A percentile compares a stretch with the other conserved stretches of the same genome.
Conservation (phyloP, 768 basidiomycete genomes). For the Rhizopogon vulgaris region DNA sequence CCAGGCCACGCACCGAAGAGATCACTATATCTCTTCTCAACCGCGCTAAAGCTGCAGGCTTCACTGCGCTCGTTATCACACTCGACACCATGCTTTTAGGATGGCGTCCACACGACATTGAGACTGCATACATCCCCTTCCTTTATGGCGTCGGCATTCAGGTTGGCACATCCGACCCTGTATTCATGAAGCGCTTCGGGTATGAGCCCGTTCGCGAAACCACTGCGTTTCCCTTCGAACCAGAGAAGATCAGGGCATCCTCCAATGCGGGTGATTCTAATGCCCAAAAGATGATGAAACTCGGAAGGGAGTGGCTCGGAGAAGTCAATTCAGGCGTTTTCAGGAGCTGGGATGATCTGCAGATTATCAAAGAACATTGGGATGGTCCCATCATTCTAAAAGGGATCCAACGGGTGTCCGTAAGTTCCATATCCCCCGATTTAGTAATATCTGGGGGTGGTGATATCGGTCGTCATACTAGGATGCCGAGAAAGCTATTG, state of each 20-base stretch:
- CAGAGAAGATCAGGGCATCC: conserved; percentile 32
- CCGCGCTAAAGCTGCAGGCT: conserved; percentile 62
- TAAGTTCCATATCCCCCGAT: conserved; percentile 24
- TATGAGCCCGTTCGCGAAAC: conserved; percentile 34
- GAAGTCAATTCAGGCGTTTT: conserved; percentile 60
- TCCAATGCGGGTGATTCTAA: conserved; percentile 42
- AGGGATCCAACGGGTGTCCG: conserved; percentile 63
- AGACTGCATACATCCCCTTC: conserved; percentile 61
- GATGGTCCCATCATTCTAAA: conserved; percentile 73
- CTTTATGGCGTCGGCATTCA: conserved; percentile 58
- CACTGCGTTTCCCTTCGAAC: conserved; percentile 55
- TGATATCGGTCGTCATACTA: background rate
- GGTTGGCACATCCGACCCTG: conserved; percentile 68
- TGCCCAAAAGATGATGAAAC: conserved; percentile 29
- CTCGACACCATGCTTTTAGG: conserved; percentile 69
- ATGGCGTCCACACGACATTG: conserved; percentile 74
- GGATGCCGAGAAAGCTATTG: conserved; percentile 49
- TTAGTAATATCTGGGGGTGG: background rate
- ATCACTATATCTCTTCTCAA: conserved; percentile 58
- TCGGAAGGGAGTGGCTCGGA: conserved; percentile 59
- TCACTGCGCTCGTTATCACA: conserved; percentile 69
- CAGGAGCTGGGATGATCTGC: conserved; percentile 65
- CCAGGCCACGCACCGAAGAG: conserved; percentile 57
- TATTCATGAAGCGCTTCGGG: conserved; percentile 59
- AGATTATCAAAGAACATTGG: conserved; percentile 67